phyloP scores from a whole-genome alignment of 176 grass and related monocot species.

The Microstegium vimineum region DNA sequence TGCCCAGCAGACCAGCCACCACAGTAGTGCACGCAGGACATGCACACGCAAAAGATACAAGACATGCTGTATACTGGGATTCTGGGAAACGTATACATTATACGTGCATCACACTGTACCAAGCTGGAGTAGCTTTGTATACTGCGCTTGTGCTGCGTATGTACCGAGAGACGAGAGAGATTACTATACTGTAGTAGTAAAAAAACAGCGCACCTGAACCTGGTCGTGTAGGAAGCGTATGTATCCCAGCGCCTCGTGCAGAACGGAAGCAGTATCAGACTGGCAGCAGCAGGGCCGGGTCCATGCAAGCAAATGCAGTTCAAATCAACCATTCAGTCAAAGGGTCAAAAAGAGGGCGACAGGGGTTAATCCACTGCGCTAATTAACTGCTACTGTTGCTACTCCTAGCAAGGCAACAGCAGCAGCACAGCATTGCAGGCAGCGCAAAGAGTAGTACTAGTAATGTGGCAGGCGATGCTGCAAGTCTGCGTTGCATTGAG shows the following conservation, averaged over 20 bases:
- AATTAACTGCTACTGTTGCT: background rate
- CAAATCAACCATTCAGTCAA: slow-evolving; percentile 40
- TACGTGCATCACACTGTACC: background rate
- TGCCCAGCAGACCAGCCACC: background rate
- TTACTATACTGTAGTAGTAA: too few species aligned
- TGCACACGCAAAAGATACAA: too few species aligned
- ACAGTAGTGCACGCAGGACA: background rate
- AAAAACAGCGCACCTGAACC: slow-evolving; percentile 55
- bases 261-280: slow-evolving; percentile 93
- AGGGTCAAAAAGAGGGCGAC: slow-evolving; percentile 16
- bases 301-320: slow-evolving; percentile 2
- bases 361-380: background rate
- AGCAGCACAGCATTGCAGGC: too few species aligned
- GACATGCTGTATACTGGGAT: background rate
- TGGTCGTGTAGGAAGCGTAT: slow-evolving; percentile 97
- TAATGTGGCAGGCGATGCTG: background rate
- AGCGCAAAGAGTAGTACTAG: background rate
- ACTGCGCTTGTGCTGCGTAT: background rate
- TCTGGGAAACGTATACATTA: background rate
- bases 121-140: background rate
- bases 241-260: slow-evolving; percentile 93
- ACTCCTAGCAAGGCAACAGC: background rate
- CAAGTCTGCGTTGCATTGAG: background rate
- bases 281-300: slow-evolving; percentile 17
- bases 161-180: background rate